Base-by-base conservation (phyloP, 352 stramenopile genomes). In the Phytopythium kandeliae region DNA sequence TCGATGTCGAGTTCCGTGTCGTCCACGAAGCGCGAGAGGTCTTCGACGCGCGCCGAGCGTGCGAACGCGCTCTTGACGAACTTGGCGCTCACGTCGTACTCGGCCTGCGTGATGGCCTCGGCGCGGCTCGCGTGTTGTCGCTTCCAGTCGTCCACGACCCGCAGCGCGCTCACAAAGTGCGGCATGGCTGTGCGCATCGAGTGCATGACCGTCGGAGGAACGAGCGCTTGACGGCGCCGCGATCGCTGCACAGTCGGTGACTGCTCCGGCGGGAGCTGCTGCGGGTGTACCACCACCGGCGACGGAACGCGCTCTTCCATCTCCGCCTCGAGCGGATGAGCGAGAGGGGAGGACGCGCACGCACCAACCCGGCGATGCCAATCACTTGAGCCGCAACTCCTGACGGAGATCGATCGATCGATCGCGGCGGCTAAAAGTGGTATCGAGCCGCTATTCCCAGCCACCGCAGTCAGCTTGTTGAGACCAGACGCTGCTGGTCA, bases 1-100 rank as follows among this genome's bases (percentile, higher is more conserved):
- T 89, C 82, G 42, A 91, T 87, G 51, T 94, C 80, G 31, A 90
- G 46, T 19, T 70, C 65, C 2, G 78, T 89, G 50, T 90, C 80
- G 36, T 87, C 76, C 30, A 92, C 58, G 48, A 87, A 92, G 3
- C 74, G 67, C 46, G 81, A 26, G 45, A 92, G 51, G 50, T 89
- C 78, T 15, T 90, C 74, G 33, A 87, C 48, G 34, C 73, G 71
- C 31, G 73, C 67, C 4, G 76, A 90, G 33, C 71, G 65, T 36
- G 79, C 67, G 43, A 86, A 83, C 17, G 78, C 57, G 26, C 78
- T 93, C 58, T 90, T 92, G 60, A 86, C 63, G 58, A 82, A 83
- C 38, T 85, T 89, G n/a, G 63, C 67, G 31, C 85, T 88, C 11
- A 71, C 61, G 30, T 93, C 78, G 60, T 74, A 71, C 37, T 87